Evolutionary conservation across 306 rosid genomes (phyloP).

Genomic region (Dryas octopetala): DNA sequence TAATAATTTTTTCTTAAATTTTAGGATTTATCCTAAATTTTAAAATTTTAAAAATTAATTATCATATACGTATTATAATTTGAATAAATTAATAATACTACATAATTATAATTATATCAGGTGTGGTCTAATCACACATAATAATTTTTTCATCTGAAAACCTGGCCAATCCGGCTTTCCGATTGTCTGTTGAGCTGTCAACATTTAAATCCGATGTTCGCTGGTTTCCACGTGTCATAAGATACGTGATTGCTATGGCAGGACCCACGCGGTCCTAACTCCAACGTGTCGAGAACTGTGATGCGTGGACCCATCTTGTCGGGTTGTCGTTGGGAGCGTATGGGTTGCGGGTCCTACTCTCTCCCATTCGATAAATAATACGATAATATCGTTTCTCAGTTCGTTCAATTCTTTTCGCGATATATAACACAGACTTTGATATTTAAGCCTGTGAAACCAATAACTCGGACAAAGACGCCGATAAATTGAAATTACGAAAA

Average conservation of each 20-base stretch:
- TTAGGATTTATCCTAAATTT: too few relatives aligned
- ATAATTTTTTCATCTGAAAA: not conserved
- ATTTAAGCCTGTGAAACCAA: too few relatives aligned
- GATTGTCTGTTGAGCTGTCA: conserved; percentile 28
- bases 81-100: too few relatives aligned
- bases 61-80: too few relatives aligned
- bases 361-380: not conserved
- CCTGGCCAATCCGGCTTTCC: not conserved
- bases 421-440: too few relatives aligned
- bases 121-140: too few relatives aligned
- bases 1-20: too few relatives aligned
- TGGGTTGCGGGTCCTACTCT: conserved; percentile 19
- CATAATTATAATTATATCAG: too few relatives aligned
- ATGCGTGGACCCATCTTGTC: conserved; percentile 52
- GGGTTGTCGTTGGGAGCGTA: conserved; percentile 55
- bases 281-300: conserved; percentile 34
- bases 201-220: conserved; percentile 24
- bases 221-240: conserved; percentile 19
- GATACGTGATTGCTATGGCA: not conserved
- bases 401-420: too few relatives aligned
- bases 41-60: too few relatives aligned
- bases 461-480: not conserved
- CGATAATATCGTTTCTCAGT: not conserved
- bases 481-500: not conserved
- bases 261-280: conserved; percentile 27